Evolutionary conservation across 805 yeast genomes (phyloP).

Genomic region (Allodekkera sacchari): DNA sequence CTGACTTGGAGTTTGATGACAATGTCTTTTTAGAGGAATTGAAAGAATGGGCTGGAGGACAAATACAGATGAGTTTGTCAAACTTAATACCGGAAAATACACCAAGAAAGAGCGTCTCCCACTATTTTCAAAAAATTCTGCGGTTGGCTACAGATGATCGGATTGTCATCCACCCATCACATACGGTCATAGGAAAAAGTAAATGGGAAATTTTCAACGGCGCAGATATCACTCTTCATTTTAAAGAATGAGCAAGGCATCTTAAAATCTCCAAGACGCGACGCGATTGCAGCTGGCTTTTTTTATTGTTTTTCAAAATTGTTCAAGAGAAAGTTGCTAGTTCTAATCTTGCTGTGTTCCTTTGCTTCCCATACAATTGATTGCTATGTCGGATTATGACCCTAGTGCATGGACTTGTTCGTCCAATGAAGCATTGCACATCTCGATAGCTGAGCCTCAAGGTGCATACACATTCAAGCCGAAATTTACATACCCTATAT

Average conservation of each 20-base stretch:
- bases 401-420: conserved; percentile 59
- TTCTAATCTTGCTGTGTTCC: no score
- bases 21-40: no score
- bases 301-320: neutral
- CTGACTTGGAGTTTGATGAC: no score
- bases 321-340: no score
- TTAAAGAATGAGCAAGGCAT: neutral
- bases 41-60: no score
- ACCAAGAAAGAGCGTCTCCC: conserved; percentile 11
- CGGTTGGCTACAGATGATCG: conserved; percentile 11
- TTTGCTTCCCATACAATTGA: no score
- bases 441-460: conserved; percentile 51
- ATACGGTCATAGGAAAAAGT: conserved; percentile 9
- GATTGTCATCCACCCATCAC: conserved; percentile 9
- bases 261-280: neutral
- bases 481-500: conserved; percentile 82
- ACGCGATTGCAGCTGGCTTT: no score
- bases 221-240: conserved; percentile 11
- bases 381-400: conserved; percentile 16
- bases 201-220: conserved; percentile 18
- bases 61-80: no score
- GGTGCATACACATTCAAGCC: conserved; percentile 67
- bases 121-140: conserved; percentile 12
- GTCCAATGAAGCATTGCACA: conserved; percentile 57
- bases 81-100: no score